These are phyloP conservation scores for Agaricus subrufescens DNA, from an alignment of 768 basidiomycete species.

Conservation along the genomic window DNA sequence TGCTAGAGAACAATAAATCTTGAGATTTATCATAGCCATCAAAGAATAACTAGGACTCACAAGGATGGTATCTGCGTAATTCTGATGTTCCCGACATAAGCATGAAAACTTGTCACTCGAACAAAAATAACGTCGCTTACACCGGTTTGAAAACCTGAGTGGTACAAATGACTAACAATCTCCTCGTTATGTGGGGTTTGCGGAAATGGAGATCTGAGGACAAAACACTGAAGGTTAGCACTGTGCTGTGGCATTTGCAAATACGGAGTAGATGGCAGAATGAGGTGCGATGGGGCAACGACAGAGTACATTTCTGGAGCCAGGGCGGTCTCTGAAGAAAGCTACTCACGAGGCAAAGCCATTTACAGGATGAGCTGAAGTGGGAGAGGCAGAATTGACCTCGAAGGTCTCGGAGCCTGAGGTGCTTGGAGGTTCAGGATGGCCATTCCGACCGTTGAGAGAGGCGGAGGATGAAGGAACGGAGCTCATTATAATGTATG, in stretches of 20 bases:
- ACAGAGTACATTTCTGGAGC: neutral
- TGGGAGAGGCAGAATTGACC: slow-evolving; percentile 27
- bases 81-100: slow-evolving; percentile 35
- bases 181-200: slow-evolving; percentile 65
- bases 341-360: slow-evolving; percentile 58
- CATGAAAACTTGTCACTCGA: slow-evolving; percentile 12
- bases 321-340: neutral
- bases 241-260: neutral
- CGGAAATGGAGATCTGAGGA: slow-evolving; percentile 44
- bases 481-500: slow-evolving; percentile 27
- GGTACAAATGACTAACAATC: slow-evolving; percentile 74
- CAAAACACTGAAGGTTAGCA: slow-evolving; percentile 14
- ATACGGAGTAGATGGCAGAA: slow-evolving; percentile 3
- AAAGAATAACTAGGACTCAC: slow-evolving; percentile 35
- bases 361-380: slow-evolving; percentile 44
- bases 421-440: slow-evolving; percentile 39
- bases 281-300: slow-evolving; percentile 4
- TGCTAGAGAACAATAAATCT: slow-evolving; percentile 38
- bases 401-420: slow-evolving; percentile 32
- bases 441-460: slow-evolving; percentile 47
- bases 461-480: slow-evolving; percentile 35
- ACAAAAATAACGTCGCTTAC: slow-evolving; percentile 40
- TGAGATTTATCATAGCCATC: neutral
- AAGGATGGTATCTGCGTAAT: slow-evolving; percentile 78
- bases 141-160: slow-evolving; percentile 76